Base-by-base conservation (phyloP, 306 rosid genomes). In the Cajanus cajan region DNA sequence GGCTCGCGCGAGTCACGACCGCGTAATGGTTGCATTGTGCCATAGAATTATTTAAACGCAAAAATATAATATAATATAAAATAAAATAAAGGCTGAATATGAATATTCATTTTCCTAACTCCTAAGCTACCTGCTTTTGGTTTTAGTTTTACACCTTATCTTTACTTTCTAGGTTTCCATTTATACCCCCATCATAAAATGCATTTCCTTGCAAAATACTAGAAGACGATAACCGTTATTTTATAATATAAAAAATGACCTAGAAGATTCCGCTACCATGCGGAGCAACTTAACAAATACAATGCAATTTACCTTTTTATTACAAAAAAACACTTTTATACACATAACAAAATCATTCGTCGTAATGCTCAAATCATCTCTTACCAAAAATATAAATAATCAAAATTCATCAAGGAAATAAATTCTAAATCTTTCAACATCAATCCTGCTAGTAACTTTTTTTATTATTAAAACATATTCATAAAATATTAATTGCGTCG, bases 51-150 rank as follows among this genome's bases (percentile, higher is more conserved):
- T 47, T 14, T 14, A 44, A 58, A 73, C 2, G 21, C 40, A 43
- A 68, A 62, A 62, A 1, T n/a, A n/a, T n/a, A n/a, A n/a, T n/a
- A n/a, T n/a, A n/a, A n/a, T n/a, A n/a, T n/a, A n/a, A n/a, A n/a
- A n/a, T n/a, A 63, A 37, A 65, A 0, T 39, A 24, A 21, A 5
- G 34, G 13, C 9, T 41, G 55, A 22, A 25, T 69, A 47, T 39
- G 33, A 37, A 74, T 73, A 71, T 73, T 57, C 31, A 22, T 73
- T 43, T 76, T 76, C 65, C 18, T 13, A 33, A 19, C 44, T 76
- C 64, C 18, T 13, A 33, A 19, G 24, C 9, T 59, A 74, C 61
- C 65, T 28, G 3, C 52, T 16, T 47, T 14, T 48, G 37, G 25
- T 18, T 28, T 45, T 69, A 41, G 2, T 21, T 61, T 22, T 45